Evolutionary conservation across 208 protist genomes (phyloP).

Genomic region (Crithidia acanthocephali): DNA sequence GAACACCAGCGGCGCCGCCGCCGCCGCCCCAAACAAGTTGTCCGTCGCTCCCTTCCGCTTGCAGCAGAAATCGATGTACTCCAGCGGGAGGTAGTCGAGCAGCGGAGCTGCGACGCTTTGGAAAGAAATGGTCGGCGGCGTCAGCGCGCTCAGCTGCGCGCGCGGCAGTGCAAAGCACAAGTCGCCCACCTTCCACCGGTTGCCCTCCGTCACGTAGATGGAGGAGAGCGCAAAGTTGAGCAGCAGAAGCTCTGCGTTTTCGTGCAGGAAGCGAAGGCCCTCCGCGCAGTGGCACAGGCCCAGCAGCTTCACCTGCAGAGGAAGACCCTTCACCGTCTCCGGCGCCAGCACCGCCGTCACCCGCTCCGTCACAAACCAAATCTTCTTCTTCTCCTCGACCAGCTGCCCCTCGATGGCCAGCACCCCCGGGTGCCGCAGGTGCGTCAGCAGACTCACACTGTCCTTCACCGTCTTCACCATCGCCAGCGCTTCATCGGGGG

Average conservation of each 20-base stretch:
- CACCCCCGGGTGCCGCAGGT: constrained; percentile 48
- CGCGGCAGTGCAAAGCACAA: constrained; percentile 41
- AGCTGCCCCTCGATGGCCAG: constrained; percentile 45
- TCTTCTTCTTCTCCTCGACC: constrained; percentile 41
- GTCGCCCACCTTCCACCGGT: constrained; percentile 63
- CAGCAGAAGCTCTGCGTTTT: constrained; percentile 50
- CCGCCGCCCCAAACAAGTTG: constrained; percentile 6
- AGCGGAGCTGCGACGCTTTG: constrained; percentile 43
- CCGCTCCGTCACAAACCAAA: constrained; percentile 60
- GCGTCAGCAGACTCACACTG: constrained; percentile 40
- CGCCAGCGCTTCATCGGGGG: constrained; percentile 27
- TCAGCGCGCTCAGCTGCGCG: constrained; percentile 10
- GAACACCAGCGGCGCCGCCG: constrained; percentile 28
- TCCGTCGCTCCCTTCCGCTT: background rate
- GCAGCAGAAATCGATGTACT: constrained; percentile 40
- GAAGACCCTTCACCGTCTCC: constrained; percentile 30
- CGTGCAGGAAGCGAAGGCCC: constrained; percentile 61
- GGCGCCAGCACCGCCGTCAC: constrained; percentile 37
- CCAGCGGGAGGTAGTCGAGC: constrained; percentile 58
- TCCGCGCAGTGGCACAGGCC: constrained; percentile 46
- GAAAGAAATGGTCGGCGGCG: constrained; percentile 22
- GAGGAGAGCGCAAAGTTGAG: constrained; percentile 54
- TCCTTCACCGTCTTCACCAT: constrained; percentile 37
- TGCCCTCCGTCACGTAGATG: constrained; percentile 48
- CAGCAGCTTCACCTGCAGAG: constrained; percentile 49